Evolutionary conservation across 306 rosid species (phyloP).

Genomic region (Castanea crenata): DNA sequence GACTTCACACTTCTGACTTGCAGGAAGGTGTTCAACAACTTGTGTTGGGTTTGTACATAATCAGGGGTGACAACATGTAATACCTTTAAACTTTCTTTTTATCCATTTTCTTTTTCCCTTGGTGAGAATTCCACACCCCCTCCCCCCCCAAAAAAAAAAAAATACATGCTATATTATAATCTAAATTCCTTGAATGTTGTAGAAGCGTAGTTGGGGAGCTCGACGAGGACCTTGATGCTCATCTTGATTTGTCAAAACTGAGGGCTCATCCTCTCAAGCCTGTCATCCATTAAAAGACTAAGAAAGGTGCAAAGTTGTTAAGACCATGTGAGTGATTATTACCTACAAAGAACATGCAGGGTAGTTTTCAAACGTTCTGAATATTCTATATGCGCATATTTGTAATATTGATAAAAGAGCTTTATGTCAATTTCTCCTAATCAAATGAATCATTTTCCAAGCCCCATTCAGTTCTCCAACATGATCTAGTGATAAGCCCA

Average conservation of each 20-base stretch:
- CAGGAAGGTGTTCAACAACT: slow-evolving; percentile 99
- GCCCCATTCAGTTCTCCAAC: not conserved
- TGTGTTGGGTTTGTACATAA: slow-evolving; percentile 87
- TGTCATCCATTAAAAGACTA: slow-evolving; percentile 61
- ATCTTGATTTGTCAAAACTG: slow-evolving; percentile 69
- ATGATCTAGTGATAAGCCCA: not conserved
- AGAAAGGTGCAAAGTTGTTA: slow-evolving; percentile 5
- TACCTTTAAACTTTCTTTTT: not conserved
- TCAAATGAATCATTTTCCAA: not conserved
- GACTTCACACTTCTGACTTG: slow-evolving; percentile 21
- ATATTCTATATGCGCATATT: not conserved
- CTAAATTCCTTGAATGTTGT: slow-evolving; percentile 34
- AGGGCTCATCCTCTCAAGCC: slow-evolving; percentile 94
- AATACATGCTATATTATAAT: not conserved
- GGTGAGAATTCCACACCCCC: no score
- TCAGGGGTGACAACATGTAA: slow-evolving; percentile 98
- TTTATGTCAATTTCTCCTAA: not conserved
- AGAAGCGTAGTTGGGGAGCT: slow-evolving; percentile 97
- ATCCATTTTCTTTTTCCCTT: not conserved
- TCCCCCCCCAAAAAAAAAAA: no score
- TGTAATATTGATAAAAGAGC: not conserved
- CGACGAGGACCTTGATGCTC: slow-evolving; percentile 88
- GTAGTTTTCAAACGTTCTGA: not conserved
- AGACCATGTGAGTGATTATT: not conserved
- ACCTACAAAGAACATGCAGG: not conserved